Percentiles rank a stretch among this genome's conserved stretches.
phyloP scores from a whole-genome alignment of 805 yeast genomes.

The Wickerhamomyces strasburgensis region DNA sequence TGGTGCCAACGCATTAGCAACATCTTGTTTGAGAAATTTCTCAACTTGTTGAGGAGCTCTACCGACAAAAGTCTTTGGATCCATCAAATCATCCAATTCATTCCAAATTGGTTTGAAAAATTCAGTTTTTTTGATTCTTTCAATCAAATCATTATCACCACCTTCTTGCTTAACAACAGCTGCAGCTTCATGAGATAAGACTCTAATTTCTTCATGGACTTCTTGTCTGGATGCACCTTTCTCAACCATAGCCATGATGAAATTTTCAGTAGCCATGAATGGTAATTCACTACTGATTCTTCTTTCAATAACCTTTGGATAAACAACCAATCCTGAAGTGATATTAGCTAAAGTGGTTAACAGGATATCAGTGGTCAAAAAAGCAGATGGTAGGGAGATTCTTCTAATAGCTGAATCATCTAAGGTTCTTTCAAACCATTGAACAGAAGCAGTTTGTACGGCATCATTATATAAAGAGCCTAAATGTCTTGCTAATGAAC shows the following conservation, averaged over 20 bases:
- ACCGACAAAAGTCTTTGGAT: conserved; percentile 94
- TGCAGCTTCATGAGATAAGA: conserved; percentile 94
- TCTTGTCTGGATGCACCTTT: conserved; percentile 97
- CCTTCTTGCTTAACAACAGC: conserved; percentile 97
- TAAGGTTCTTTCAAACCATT: conserved; percentile 98
- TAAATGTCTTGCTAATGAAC: conserved; percentile 95
- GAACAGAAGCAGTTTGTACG: conserved; percentile 94
- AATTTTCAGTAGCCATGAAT: conserved; percentile 98
- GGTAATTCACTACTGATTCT: conserved; percentile 93
- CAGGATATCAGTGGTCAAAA: conserved; percentile 91
- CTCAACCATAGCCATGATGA: conserved; percentile 99
- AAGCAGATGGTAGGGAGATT: conserved; percentile 93
- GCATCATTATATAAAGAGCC: conserved; percentile 91
- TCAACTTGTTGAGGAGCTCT: conserved; percentile 98
- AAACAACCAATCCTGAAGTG: conserved; percentile 92
- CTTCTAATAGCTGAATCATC: conserved; percentile 98
- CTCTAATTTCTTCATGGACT: conserved; percentile 96
- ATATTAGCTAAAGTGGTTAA: conserved; percentile 86
- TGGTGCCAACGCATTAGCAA: conserved; percentile 73
- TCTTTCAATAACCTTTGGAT: conserved; percentile 97
- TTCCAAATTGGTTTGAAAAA: conserved; percentile 88
- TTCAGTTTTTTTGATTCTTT: conserved; percentile 69
- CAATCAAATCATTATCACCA: conserved; percentile 95
- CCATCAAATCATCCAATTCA: conserved; percentile 74
- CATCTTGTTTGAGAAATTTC: conserved; percentile 82